A percentile compares a stretch with the other conserved stretches of the same genome.
These are phyloP conservation scores for Perkinsus chesapeaki DNA, from an alignment of 169 alveolate genomes.

Conservation along the genomic window DNA sequence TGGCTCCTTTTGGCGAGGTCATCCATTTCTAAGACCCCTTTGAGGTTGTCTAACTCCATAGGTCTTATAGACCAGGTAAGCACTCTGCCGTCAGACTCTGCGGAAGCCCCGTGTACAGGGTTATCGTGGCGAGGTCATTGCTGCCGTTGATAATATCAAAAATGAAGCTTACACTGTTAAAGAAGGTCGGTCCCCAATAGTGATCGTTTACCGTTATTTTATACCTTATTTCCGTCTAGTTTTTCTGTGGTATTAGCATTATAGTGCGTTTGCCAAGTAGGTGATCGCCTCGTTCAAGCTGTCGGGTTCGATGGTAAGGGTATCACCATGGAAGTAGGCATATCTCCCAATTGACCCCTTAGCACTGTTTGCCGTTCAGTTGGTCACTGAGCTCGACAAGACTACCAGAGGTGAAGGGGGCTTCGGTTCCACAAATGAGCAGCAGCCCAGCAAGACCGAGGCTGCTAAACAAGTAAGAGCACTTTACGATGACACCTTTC, in stretches of 20 bases:
- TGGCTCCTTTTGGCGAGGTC: slow-evolving; percentile 74
- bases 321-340: slow-evolving; percentile 53
- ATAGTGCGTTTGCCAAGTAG: background rate
- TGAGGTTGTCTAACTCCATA: slow-evolving; percentile 67
- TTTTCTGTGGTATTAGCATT: too few relatives aligned
- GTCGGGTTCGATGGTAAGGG: slow-evolving; percentile 76
- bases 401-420: slow-evolving; percentile 79
- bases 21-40: slow-evolving; percentile 77
- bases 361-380: slow-evolving; percentile 20
- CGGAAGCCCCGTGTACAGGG: slow-evolving; percentile 22
- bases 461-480: background rate
- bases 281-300: slow-evolving; percentile 66
- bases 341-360: background rate
- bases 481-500: background rate
- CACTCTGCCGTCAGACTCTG: background rate
- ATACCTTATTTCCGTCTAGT: too few relatives aligned
- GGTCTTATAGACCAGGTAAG: background rate
- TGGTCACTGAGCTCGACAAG: slow-evolving; percentile 63
- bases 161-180: slow-evolving; percentile 61
- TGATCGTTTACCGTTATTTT: too few relatives aligned
- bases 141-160: slow-evolving; percentile 78
- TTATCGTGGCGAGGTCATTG: slow-evolving; percentile 75
- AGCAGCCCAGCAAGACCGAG: background rate
- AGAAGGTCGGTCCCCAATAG: slow-evolving; percentile 47
- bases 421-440: slow-evolving; percentile 67